Evolutionary conservation across 345 rosid species (phyloP), one percentile per base, ranked within the genome.

Genomic region (Conringia planisiliqua): DNA sequence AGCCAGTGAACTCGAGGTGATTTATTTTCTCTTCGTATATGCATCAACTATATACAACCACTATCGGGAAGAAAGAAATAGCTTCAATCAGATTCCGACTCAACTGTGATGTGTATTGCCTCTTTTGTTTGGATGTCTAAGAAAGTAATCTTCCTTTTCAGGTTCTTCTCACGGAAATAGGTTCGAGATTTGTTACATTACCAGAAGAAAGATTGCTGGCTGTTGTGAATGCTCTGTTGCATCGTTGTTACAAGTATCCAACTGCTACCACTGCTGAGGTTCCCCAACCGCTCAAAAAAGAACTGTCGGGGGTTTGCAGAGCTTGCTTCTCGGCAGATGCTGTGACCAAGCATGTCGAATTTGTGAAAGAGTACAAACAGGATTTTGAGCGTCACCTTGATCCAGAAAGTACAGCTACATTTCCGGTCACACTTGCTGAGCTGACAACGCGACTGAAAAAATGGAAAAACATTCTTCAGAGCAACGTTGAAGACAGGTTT

Each of bases 321-420:
- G 98, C 98, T 74, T 96, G 96, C 86, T 96, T 96, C 82, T 96
- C 97, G 20, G 98, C 98, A 38, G 97, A 96, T 88, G 99, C 97
- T 71, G 87, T 92, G 50, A 96, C 80, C 77, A 96, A 96, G 86
- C 97, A 96, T 80, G 91, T 92, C 68, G 99, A 92, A 70, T 96
- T 96, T 82, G 98, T 96, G 82, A 89, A 87, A 82, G 99, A 96
- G 73, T 96, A 92, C 82, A 96, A 96, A 81, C 97, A 87, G 79
- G 99, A 90, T 20, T 96, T 96, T 82, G 99, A 96, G 82, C 85
- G 93, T 56, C 97, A 96, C 78, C 98, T 96, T 69, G 98, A 95
- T 89, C 97, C 98, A 35, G 98, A 95, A 78, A 92, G 96, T 60
- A 86, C 92, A 61, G 43, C 85, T 72, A 90, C 98, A 75, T 96